phyloP scores from a whole-genome alignment of 495 filamentous ascomycete species.

The Penicillium flavigenum region DNA sequence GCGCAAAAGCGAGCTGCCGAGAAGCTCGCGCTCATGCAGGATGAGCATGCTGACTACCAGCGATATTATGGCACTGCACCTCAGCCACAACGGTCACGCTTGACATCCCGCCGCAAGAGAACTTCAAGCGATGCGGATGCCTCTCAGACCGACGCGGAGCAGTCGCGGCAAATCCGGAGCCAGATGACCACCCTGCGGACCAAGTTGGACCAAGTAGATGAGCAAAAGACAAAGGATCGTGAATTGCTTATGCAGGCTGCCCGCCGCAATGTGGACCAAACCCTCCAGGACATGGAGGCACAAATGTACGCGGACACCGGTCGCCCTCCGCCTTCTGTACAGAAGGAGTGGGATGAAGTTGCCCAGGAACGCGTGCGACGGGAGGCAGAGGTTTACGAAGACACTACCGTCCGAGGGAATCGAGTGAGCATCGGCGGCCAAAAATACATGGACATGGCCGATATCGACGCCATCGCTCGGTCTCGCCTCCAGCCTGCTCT shows the following conservation, averaged over 20 bases:
- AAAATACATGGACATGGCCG: constrained; percentile 72
- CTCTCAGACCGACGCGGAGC: constrained; percentile 61
- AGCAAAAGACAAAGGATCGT: constrained; percentile 72
- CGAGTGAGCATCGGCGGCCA: constrained; percentile 80
- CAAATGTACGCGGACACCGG: constrained; percentile 74
- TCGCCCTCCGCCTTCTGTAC: constrained; percentile 64
- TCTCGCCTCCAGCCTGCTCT: constrained; percentile 81
- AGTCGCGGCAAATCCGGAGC: constrained; percentile 68
- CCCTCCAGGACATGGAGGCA: constrained; percentile 76
- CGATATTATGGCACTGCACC: constrained; percentile 68
- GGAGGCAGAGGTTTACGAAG: constrained; percentile 63
- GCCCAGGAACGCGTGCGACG: constrained; percentile 62
- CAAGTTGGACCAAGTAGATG: constrained; percentile 66
- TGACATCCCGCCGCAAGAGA: constrained; percentile 62
- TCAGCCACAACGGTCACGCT: constrained; percentile 47
- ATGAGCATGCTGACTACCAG: constrained; percentile 66
- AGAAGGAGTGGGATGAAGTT: constrained; percentile 76
- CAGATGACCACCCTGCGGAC: constrained; percentile 77
- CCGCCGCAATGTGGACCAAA: constrained; percentile 77
- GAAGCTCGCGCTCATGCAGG: constrained; percentile 74
- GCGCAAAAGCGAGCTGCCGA: constrained; percentile 82
- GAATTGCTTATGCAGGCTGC: constrained; percentile 73
- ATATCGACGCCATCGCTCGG: constrained; percentile 78
- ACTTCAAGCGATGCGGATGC: constrained; percentile 67
- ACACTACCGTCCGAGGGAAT: constrained; percentile 53